Percentiles rank a stretch among this genome's conserved stretches.
phyloP scores from a whole-genome alignment of 2,329 filamentous ascomycete genomes.

The Graphilbum fragrans region DNA sequence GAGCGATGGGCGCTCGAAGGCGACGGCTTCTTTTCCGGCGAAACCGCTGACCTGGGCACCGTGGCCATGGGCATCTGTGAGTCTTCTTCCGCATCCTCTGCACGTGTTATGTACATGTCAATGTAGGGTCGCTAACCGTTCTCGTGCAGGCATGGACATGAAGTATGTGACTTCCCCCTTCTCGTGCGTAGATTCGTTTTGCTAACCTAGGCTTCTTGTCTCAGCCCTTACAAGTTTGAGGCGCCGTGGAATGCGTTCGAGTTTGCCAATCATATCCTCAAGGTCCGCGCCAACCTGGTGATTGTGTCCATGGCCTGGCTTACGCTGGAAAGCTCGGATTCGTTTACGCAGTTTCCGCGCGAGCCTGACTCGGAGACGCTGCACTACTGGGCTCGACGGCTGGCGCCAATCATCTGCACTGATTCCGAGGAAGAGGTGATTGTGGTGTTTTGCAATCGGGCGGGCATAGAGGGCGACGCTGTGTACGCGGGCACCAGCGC shows the following conservation, averaged over 20 bases:
- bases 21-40: slow-evolving; percentile 34
- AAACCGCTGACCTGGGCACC: slow-evolving; percentile 34
- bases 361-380: slow-evolving; percentile 63
- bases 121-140: neutral
- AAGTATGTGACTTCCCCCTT: slow-evolving; percentile 30
- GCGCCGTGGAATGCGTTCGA: slow-evolving; percentile 36
- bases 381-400: slow-evolving; percentile 61
- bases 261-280: slow-evolving; percentile 44
- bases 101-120: neutral
- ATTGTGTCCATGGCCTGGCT: slow-evolving; percentile 72
- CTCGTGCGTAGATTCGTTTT: slow-evolving; percentile 9
- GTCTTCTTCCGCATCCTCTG: slow-evolving; percentile 10
- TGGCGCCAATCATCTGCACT: slow-evolving; percentile 50
- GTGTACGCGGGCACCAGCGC: slow-evolving; percentile 65
- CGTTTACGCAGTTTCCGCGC: slow-evolving; percentile 32
- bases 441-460: slow-evolving; percentile 59
- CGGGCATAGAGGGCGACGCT: slow-evolving; percentile 51
- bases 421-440: slow-evolving; percentile 47
- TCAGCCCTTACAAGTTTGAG: slow-evolving; percentile 37
- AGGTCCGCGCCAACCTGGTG: slow-evolving; percentile 45
- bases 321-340: slow-evolving; percentile 38
- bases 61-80: slow-evolving; percentile 48
- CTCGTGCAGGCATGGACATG: slow-evolving; percentile 40
- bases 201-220: slow-evolving; percentile 4
- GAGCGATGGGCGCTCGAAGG: slow-evolving; percentile 51